phyloP scores from a whole-genome alignment of 1,139 yeast species.

The Saccharomyces hybrid region DNA sequence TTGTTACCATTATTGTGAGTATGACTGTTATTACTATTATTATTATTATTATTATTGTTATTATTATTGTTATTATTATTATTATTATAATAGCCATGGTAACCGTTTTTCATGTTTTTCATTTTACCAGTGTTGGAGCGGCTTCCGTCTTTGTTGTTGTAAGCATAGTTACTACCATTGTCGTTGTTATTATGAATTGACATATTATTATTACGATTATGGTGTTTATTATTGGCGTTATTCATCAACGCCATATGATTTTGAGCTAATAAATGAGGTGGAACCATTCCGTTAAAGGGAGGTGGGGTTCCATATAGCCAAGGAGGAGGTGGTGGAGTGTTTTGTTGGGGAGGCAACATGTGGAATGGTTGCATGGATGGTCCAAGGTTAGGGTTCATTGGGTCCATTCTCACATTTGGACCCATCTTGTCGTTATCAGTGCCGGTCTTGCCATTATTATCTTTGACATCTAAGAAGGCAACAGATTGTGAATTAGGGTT shows the following conservation, averaged over 20 bases:
- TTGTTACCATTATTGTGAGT: slow-evolving; percentile 12
- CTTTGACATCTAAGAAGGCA: slow-evolving; percentile 5
- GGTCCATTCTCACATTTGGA: slow-evolving; percentile 6
- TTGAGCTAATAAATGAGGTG: slow-evolving; percentile 18
- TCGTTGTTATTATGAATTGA: slow-evolving; percentile 16
- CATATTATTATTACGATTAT: slow-evolving; percentile 16
- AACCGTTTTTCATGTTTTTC: slow-evolving; percentile 7
- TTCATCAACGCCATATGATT: slow-evolving; percentile 3
- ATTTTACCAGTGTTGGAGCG: slow-evolving; percentile 10
- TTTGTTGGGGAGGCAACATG: slow-evolving; percentile 19
- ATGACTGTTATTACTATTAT: slow-evolving; percentile 10
- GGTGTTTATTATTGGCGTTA: slow-evolving; percentile 6
- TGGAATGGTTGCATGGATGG: slow-evolving; percentile 10
- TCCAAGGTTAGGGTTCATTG: slow-evolving; percentile 7
- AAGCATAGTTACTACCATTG: slow-evolving; percentile 13
- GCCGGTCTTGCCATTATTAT: not conserved
- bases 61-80: slow-evolving; percentile 13
- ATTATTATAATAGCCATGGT: slow-evolving; percentile 4
- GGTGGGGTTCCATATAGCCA: slow-evolving; percentile 31
- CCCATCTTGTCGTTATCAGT: slow-evolving; percentile 3
- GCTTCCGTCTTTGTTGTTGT: slow-evolving; percentile 1
- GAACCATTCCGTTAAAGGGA: slow-evolving; percentile 26
- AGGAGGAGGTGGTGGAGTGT: slow-evolving; percentile 27
- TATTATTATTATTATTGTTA: slow-evolving; percentile 13
- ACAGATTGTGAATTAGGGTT: slow-evolving; percentile 4